phyloP scores from a whole-genome alignment of 2,329 filamentous ascomycete genomes.

The Hymenoscyphus linearis region DNA sequence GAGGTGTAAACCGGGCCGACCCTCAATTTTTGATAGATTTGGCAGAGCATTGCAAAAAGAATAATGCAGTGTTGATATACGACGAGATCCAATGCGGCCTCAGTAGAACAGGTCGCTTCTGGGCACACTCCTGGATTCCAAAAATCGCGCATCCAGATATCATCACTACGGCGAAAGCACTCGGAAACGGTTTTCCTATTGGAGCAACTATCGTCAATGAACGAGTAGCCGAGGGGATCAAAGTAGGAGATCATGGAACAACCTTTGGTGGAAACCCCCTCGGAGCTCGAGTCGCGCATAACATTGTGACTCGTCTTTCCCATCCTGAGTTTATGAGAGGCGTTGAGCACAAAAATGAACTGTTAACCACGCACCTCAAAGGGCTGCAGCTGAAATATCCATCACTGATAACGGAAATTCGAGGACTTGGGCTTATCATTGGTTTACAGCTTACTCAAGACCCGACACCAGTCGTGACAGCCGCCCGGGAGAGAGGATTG shows the following conservation, averaged over 20 bases:
- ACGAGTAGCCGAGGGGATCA: conserved; percentile 61
- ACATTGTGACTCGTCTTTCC: conserved; percentile 74
- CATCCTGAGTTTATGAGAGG: conserved; percentile 63
- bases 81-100: conserved; percentile 98
- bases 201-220: conserved; percentile 65
- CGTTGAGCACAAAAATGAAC: conserved; percentile 62
- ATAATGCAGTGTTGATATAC: conserved; percentile 84
- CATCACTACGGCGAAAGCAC: conserved; percentile 88
- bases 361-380: conserved; percentile 54
- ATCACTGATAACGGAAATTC: conserved; percentile 67
- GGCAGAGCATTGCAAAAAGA: conserved; percentile 77
- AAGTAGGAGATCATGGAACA: conserved; percentile 65
- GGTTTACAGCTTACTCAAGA: conserved; percentile 78
- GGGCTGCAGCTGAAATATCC: conserved; percentile 58
- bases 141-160: conserved; percentile 86
- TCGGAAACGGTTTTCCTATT: conserved; percentile 95
- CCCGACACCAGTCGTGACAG: conserved; percentile 69
- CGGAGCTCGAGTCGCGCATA: conserved; percentile 68
- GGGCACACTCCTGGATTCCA: conserved; percentile 77
- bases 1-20: conserved; percentile 79
- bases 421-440: conserved; percentile 79
- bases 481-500: conserved; percentile 80
- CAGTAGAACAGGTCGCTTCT: conserved; percentile 78
- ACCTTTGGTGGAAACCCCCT: conserved; percentile 72
- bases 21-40: conserved; percentile 80